Conservation (phyloP, 257 asterid species). For the Vinca minor region DNA sequence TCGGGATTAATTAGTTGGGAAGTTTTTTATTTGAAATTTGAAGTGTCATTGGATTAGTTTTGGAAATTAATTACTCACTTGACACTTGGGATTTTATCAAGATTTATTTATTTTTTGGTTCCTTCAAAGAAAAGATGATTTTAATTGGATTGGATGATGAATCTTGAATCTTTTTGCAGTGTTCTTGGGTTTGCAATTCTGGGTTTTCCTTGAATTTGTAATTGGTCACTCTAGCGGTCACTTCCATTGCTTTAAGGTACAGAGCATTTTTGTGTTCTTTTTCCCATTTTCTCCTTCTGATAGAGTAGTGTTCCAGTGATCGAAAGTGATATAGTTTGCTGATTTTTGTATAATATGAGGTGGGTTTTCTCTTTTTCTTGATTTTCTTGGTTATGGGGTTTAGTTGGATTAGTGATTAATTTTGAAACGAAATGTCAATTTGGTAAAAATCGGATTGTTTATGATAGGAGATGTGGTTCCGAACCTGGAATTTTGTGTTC, state of each 20-base stretch:
- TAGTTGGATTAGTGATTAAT: no score
- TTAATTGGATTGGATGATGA: neutral
- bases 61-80: neutral
- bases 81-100: slow-evolving; percentile 3
- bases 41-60: slow-evolving; percentile 2
- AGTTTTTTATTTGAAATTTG: slow-evolving; percentile 12
- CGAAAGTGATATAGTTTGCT: neutral
- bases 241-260: slow-evolving; percentile 4
- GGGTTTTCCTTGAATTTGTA: slow-evolving; percentile 1
- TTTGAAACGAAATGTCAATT: no score
- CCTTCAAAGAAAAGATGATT: slow-evolving; percentile 10
- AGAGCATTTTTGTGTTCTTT: neutral
- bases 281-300: neutral
- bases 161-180: slow-evolving; percentile 12
- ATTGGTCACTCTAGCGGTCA: slow-evolving; percentile 13
- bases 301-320: no score
- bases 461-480: no score
- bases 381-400: no score
- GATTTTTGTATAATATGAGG: neutral
- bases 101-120: slow-evolving; percentile 7
- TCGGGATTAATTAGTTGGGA: slow-evolving; percentile 6
- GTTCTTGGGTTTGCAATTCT: slow-evolving; percentile 6
- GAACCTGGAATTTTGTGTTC: no score
- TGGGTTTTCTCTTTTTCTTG: neutral
- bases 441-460: no score